These are phyloP conservation scores for Corylus avellana DNA, from an alignment of 306 rosid genomes.

Conservation along the genomic window DNA sequence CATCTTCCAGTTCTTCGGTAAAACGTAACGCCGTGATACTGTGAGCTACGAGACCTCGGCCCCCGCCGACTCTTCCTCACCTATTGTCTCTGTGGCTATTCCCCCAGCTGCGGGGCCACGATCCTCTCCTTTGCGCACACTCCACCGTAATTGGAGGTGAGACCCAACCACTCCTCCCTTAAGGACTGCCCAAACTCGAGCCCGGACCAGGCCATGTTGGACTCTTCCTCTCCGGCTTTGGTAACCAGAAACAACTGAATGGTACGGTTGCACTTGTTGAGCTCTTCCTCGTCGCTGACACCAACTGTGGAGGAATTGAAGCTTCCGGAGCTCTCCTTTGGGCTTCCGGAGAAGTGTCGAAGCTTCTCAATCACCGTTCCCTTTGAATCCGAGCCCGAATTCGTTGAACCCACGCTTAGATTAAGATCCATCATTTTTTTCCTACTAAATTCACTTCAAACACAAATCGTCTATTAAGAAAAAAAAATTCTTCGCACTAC, in stretches of 20 bases:
- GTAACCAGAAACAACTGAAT: constrained; percentile 65
- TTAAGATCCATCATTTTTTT: constrained; percentile 80
- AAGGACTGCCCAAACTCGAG: constrained; percentile 10
- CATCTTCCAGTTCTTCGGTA: constrained; percentile 91
- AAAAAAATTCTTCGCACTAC: not conserved
- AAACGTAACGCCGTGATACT: constrained; percentile 92
- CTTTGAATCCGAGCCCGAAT: constrained; percentile 30
- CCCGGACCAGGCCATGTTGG: constrained; percentile 11
- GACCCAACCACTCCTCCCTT: constrained; percentile 43
- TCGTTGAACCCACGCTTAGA: constrained; percentile 47
- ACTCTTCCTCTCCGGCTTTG: constrained; percentile 26
- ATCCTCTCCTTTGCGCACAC: constrained; percentile 33
- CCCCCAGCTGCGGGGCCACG: constrained; percentile 36
- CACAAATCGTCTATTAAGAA: not conserved
- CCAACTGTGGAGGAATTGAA: constrained; percentile 61
- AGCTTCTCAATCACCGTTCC: constrained; percentile 30
- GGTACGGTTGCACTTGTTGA: constrained; percentile 31
- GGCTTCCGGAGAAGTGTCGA: constrained; percentile 26
- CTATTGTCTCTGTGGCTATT: constrained; percentile 29
- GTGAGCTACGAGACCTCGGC: constrained; percentile 89
- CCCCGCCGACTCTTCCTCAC: constrained; percentile 87
- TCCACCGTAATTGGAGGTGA: constrained; percentile 31
- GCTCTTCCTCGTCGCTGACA: constrained; percentile 42
- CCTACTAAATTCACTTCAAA: not conserved
- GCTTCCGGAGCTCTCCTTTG: constrained; percentile 72